phyloP scores from a whole-genome alignment of 2,329 filamentous ascomycete species.

The Penicillium sclerotigenum region DNA sequence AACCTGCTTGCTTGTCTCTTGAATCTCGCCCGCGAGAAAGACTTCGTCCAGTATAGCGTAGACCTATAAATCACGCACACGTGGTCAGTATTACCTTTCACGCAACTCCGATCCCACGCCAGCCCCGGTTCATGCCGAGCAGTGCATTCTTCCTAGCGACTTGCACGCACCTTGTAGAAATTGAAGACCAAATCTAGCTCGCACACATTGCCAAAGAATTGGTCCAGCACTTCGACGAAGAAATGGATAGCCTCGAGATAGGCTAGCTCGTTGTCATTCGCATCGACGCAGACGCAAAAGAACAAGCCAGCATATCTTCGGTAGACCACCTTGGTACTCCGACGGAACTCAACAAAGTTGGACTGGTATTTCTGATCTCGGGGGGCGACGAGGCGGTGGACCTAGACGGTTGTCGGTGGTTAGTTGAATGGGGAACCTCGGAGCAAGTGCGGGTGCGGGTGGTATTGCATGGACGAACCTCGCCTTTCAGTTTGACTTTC shows the following conservation, averaged over 20 bases:
- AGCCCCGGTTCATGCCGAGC: neutral
- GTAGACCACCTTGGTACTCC: conserved; percentile 86
- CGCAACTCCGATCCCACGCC: conserved; percentile 3
- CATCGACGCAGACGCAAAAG: conserved; percentile 99
- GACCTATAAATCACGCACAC: conserved; percentile 53
- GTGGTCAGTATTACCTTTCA: conserved; percentile 6
- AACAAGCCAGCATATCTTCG: conserved; percentile 95
- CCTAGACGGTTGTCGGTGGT: conserved; percentile 48
- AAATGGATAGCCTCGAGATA: conserved; percentile 98
- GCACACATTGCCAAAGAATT: conserved; percentile 98
- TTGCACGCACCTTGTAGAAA: conserved; percentile 60
- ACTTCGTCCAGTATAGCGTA: conserved; percentile 99
- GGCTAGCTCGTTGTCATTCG: conserved; percentile 96
- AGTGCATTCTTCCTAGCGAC: neutral
- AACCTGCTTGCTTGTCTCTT: conserved; percentile 98
- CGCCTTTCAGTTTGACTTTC: conserved; percentile 98
- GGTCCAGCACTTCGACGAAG: conserved; percentile 97
- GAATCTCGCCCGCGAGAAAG: conserved; percentile 94
- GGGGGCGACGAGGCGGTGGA: conserved; percentile 94
- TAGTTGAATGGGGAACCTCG: conserved; percentile 5
- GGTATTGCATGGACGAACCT: conserved; percentile 54
- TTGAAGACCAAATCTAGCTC: conserved; percentile 85
- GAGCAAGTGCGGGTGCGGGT: neutral
- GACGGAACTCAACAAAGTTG: conserved; percentile 87
- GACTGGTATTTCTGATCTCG: conserved; percentile 99